Evolutionary conservation across 2,329 filamentous ascomycete species (phyloP).

Genomic region (Aciculosporium take): DNA sequence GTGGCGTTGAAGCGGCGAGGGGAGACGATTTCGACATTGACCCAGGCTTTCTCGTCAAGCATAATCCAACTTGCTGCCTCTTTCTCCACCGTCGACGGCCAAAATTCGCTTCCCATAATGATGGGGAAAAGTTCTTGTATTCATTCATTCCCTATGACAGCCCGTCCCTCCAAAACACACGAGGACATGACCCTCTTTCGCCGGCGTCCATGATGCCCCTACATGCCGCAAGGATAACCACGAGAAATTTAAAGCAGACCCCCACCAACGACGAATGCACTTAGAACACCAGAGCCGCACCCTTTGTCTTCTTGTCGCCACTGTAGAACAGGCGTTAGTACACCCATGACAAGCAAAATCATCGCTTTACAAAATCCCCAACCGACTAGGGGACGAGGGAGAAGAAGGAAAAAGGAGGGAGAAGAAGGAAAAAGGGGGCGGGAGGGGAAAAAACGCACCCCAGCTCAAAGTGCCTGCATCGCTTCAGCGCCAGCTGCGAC

Average conservation of each 20-base stretch:
- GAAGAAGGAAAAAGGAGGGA: too few relatives aligned
- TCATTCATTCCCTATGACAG: conserved; percentile 31
- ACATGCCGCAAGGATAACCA: conserved; percentile 30
- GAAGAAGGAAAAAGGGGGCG: too few relatives aligned
- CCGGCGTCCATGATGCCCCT: conserved; percentile 35
- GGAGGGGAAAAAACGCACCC: conserved; percentile 51
- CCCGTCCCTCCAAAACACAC: conserved; percentile 21
- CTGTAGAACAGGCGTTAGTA: conserved; percentile 29
- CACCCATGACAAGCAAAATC: background rate
- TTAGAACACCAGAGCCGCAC: conserved; percentile 99
- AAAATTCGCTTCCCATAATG: background rate
- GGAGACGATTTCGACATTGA: too few relatives aligned
- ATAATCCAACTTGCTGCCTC: too few relatives aligned
- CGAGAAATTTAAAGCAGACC: conserved; percentile 25
- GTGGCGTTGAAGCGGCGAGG: too few relatives aligned
- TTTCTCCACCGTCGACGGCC: background rate
- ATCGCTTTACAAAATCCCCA: too few relatives aligned
- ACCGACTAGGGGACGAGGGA: too few relatives aligned
- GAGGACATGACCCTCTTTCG: conserved; percentile 32
- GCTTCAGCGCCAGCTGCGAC: conserved; percentile 94
- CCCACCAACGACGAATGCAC: conserved; percentile 32
- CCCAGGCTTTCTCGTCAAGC: too few relatives aligned
- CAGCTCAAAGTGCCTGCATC: conserved; percentile 99
- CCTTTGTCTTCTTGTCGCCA: conserved; percentile 99
- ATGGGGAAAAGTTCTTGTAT: conserved; percentile 21